A percentile compares a stretch with the other conserved stretches of the same genome.
Conservation (phyloP, 179 eudicot genomes). For the Gypsophila paniculata region DNA sequence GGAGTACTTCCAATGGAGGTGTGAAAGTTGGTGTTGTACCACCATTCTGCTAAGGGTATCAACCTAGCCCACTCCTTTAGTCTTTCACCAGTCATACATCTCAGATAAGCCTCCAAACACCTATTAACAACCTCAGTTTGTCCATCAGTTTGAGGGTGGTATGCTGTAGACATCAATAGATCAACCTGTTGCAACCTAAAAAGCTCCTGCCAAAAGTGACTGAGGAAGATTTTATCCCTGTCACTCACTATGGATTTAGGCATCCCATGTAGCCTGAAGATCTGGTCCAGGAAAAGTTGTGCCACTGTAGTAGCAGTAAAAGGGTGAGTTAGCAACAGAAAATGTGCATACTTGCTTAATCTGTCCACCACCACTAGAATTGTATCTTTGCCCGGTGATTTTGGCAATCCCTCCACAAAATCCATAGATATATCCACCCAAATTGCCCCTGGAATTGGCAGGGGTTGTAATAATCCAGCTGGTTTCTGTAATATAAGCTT, state of each 20-base stretch:
- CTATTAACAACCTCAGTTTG: no score
- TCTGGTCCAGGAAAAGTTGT: neutral
- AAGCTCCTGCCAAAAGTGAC: neutral
- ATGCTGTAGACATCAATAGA: no score
- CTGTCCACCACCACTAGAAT: neutral
- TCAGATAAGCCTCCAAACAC: no score
- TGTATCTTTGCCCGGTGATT: neutral
- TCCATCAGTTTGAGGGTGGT: no score
- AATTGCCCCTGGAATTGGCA: neutral
- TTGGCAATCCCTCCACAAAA: neutral
- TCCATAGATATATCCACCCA: conserved; percentile 4
- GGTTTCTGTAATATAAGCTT: neutral
- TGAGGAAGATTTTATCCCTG: neutral
- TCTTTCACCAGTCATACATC: no score
- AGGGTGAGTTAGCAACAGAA: neutral
- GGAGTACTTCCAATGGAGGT: no score
- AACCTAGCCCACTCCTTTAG: no score
- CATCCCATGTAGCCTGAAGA: neutral
- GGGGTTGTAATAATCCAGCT: conserved; percentile 3
- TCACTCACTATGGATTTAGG: neutral
- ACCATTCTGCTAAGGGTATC: no score
- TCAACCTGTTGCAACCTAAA: neutral
- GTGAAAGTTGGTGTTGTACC: no score
- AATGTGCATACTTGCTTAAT: neutral
- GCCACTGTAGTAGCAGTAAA: neutral